phyloP scores from a whole-genome alignment of 306 rosid genomes.

The Cucurbita moschata region DNA sequence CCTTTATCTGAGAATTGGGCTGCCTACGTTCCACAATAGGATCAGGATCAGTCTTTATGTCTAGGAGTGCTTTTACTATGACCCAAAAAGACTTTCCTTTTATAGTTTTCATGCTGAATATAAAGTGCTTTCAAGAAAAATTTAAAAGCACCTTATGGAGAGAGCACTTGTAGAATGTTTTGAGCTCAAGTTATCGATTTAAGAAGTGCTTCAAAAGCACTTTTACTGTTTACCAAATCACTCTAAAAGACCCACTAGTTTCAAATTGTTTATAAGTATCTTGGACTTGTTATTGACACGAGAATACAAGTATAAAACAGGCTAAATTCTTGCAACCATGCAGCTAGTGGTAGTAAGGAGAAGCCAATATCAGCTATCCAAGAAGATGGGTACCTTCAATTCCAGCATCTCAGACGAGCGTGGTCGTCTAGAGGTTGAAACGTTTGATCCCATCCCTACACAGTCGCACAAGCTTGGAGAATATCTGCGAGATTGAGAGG shows the following conservation, averaged over 20 bases:
- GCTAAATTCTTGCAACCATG: background rate
- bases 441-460: constrained; percentile 23
- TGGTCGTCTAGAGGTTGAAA: constrained; percentile 10
- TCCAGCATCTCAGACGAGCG: constrained; percentile 16
- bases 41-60: background rate
- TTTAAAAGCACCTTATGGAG: background rate
- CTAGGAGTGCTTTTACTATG: background rate
- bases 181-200: background rate
- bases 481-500: constrained; percentile 19
- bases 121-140: background rate
- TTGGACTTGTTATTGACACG: background rate
- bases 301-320: background rate
- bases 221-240: background rate
- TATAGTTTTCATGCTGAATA: background rate
- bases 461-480: constrained; percentile 27
- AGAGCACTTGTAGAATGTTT: background rate
- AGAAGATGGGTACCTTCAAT: constrained; percentile 29
- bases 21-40: background rate
- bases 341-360: background rate
- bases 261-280: background rate
- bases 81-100: background rate
- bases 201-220: background rate
- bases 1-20: background rate
- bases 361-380: background rate
- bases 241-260: background rate